phyloP scores from a whole-genome alignment of 2,329 filamentous ascomycete species.

The Dryadomyces quercivorus region DNA sequence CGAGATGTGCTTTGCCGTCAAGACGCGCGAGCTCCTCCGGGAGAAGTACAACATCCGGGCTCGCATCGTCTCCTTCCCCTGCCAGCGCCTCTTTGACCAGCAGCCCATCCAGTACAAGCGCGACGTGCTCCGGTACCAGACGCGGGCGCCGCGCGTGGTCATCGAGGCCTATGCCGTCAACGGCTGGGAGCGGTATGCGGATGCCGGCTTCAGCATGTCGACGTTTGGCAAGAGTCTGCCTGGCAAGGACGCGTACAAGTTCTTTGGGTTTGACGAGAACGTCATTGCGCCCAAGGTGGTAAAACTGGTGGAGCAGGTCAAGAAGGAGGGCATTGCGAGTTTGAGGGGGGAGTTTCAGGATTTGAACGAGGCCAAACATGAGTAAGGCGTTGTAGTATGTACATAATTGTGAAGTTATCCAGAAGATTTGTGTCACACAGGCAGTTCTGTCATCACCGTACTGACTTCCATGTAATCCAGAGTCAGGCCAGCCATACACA shows the following conservation, averaged over 20 bases:
- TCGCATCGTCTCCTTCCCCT: slow-evolving; percentile 25
- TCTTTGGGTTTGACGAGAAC: slow-evolving; percentile 37
- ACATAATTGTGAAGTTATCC: too few species aligned
- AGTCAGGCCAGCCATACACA: too few species aligned
- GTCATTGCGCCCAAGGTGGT: not conserved
- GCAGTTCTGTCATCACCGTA: too few species aligned
- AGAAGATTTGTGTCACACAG: too few species aligned
- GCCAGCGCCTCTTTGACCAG: slow-evolving; percentile 22
- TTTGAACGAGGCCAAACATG: slow-evolving; percentile 6
- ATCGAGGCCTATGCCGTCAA: slow-evolving; percentile 39
- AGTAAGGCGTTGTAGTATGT: not conserved
- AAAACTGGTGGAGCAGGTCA: not conserved
- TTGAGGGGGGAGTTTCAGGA: slow-evolving; percentile 19
- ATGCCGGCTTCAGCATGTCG: slow-evolving; percentile 35
- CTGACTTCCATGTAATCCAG: too few species aligned
- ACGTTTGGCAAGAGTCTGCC: slow-evolving; percentile 39
- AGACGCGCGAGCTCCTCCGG: slow-evolving; percentile 22
- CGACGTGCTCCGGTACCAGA: slow-evolving; percentile 23
- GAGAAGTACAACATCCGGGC: slow-evolving; percentile 17
- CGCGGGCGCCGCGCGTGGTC: slow-evolving; percentile 26
- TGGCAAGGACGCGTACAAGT: slow-evolving; percentile 35
- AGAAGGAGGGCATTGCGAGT: slow-evolving; percentile 9
- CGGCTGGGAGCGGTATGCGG: slow-evolving; percentile 43
- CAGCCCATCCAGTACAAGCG: slow-evolving; percentile 23
- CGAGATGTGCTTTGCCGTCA: slow-evolving; percentile 28